These are phyloP conservation scores for Triticum urartu DNA, from an alignment of 176 grass and related monocot genomes.

Conservation along the genomic window DNA sequence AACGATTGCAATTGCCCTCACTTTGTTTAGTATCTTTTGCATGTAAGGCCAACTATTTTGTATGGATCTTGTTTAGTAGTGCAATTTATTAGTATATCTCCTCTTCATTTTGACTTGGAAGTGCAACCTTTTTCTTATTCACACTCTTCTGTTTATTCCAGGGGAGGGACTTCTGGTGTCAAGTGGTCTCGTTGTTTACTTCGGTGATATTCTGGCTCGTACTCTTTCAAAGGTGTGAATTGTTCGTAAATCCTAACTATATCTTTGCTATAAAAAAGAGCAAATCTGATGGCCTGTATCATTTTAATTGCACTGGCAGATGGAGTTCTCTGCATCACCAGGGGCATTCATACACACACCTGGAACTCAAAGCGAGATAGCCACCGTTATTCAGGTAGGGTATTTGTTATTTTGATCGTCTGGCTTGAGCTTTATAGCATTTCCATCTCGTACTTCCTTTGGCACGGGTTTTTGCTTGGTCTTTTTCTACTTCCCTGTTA, in stretches of 20 bases:
- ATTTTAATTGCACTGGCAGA: slow-evolving; percentile 40
- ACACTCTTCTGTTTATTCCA: slow-evolving; percentile 44
- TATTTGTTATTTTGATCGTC: slow-evolving; percentile 4
- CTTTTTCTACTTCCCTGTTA: slow-evolving; percentile 66
- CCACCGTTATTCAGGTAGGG: slow-evolving; percentile 80
- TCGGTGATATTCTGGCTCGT: slow-evolving; percentile 70
- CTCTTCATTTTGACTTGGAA: background rate
- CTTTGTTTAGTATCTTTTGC: background rate
- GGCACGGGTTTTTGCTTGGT: slow-evolving; percentile 74
- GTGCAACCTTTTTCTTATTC: background rate
- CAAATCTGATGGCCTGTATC: background rate
- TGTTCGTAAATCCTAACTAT: background rate
- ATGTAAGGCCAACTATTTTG: background rate
- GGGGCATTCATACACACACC: slow-evolving; percentile 41
- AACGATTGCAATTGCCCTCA: background rate
- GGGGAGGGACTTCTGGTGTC: slow-evolving; percentile 87
- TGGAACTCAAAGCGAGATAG: slow-evolving; percentile 63
- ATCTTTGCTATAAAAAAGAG: background rate
- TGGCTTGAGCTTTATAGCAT: slow-evolving; percentile 19
- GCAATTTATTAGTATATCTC: background rate
- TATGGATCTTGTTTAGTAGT: slow-evolving; percentile 12
- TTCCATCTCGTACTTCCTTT: slow-evolving; percentile 20
- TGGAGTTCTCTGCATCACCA: slow-evolving; percentile 36
- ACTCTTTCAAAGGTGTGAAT: slow-evolving; percentile 70
- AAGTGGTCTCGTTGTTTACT: slow-evolving; percentile 79